Conservation (phyloP, 2,329 filamentous ascomycete species). For the Diaporthe vaccinii region DNA sequence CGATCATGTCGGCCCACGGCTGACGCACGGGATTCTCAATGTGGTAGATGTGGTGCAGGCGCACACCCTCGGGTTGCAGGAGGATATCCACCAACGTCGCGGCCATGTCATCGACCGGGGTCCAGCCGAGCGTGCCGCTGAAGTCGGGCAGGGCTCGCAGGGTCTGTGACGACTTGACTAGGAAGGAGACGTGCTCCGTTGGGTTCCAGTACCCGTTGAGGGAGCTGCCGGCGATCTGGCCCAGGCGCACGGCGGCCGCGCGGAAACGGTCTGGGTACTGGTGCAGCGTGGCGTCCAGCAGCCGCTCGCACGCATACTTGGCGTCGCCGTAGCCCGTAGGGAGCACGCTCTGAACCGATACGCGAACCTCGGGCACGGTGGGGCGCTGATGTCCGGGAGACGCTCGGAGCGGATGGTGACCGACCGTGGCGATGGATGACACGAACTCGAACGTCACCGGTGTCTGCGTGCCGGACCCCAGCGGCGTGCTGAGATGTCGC, state of each 20-base stretch:
- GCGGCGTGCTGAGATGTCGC: neutral
- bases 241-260: conserved; percentile 59
- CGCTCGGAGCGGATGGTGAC: conserved; percentile 38
- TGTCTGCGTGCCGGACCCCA: conserved; percentile 36
- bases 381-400: conserved; percentile 35
- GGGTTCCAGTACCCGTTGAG: conserved; percentile 68
- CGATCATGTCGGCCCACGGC: conserved; percentile 18
- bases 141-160: conserved; percentile 57
- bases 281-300: conserved; percentile 63
- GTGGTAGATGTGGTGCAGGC: conserved; percentile 38
- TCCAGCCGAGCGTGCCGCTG: conserved; percentile 58
- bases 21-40: conserved; percentile 37
- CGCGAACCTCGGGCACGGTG: conserved; percentile 58
- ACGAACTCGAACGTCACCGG: conserved; percentile 56
- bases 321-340: conserved; percentile 66
- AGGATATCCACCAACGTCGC: conserved; percentile 46
- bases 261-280: conserved; percentile 56
- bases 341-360: conserved; percentile 55
- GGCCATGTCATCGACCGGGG: conserved; percentile 57
- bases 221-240: conserved; percentile 66
- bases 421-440: conserved; percentile 58
- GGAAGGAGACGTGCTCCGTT: conserved; percentile 62
- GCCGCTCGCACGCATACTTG: conserved; percentile 64
- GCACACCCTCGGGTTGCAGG: neutral
- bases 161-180: conserved; percentile 64